phyloP scores from a whole-genome alignment of 306 rosid species.

The Trifolium fragiferum region DNA sequence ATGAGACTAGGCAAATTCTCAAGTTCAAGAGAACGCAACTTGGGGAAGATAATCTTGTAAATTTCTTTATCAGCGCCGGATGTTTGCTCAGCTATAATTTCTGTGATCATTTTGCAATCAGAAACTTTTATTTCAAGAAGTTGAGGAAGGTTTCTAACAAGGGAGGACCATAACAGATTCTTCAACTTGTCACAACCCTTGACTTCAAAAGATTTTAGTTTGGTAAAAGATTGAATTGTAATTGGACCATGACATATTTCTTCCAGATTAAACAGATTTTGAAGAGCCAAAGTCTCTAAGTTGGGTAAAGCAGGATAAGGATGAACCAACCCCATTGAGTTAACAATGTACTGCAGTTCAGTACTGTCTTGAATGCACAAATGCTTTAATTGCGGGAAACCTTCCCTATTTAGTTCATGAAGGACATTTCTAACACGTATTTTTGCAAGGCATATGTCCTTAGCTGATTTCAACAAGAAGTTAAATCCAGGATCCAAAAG shows the following conservation, averaged over 20 bases:
- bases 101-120: not conserved
- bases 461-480: not conserved
- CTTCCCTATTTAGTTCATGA: not conserved
- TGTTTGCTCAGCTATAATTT: not conserved
- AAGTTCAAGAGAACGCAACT: slow-evolving; percentile 2
- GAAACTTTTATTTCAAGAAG: slow-evolving; percentile 2
- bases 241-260: slow-evolving; percentile 9
- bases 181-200: slow-evolving; percentile 23
- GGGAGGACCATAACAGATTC: slow-evolving; percentile 11
- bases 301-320: not conserved
- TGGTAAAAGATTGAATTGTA: not conserved
- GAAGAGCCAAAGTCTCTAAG: slow-evolving; percentile 5
- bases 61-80: not conserved
- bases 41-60: not conserved
- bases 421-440: not conserved
- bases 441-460: not conserved
- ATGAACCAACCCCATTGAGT: not conserved
- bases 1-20: not conserved
- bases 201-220: slow-evolving; percentile 1
- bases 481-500: not conserved
- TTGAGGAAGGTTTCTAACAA: not conserved
- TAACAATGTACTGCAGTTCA: slow-evolving; percentile 1
- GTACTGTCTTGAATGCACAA: not conserved
- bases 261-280: not conserved
- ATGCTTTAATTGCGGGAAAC: not conserved